Base-by-base conservation (phyloP, 164 flowering plant genomes). In the Cinnamomum micranthum region DNA sequence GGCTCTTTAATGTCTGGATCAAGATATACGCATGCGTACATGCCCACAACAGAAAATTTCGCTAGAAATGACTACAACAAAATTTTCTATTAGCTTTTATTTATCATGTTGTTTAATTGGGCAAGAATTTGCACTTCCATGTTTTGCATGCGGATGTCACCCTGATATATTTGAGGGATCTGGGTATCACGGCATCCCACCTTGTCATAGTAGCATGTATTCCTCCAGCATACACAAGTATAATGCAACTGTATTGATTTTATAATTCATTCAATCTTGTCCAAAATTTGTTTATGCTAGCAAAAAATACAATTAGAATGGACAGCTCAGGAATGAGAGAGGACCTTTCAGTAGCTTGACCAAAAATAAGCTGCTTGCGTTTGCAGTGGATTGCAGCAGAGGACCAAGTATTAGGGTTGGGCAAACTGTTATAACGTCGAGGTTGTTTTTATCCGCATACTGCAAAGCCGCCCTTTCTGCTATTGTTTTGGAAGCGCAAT, bases 361-460 rank as follows among this genome's bases (percentile, higher is more conserved):
- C 23, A 89, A 82, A 64, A 68, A 27, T 69, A 75, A 28, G 81
- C 81, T 87, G 67, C 85, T 87, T 4, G 89, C 79, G 74, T 88
- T 87, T 10, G 80, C 23, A 1, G 81, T 78, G 41, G 90, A 69
- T 71, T 87, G 91, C 76, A 89, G 77, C 76, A 85, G 52, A 13
- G 93, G 90, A 52, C 91, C 91, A 2, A 81, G 27, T 58, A 88
- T 71, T 10, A 86, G n/a, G 15, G 84, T 24, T 31, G 93, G 91
- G 70, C 89, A 87, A 28, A 87, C 76, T 24, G 81, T 50, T 4
- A 88, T 87, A 50, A 87, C 71, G 25, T 85, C 84, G 20, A 87
- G 86, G 63, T 86, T 87, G 47, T 4, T 80, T 71, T 65, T 70
- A 71, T 78, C 78, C 65, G 84, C 85, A 77, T 77, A 85, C 74